Percentiles rank a stretch among this genome's conserved stretches.
Evolutionary conservation across 1,284 basidiomycete species (phyloP).

Genomic region (Cryptococcus deneoformans): DNA sequence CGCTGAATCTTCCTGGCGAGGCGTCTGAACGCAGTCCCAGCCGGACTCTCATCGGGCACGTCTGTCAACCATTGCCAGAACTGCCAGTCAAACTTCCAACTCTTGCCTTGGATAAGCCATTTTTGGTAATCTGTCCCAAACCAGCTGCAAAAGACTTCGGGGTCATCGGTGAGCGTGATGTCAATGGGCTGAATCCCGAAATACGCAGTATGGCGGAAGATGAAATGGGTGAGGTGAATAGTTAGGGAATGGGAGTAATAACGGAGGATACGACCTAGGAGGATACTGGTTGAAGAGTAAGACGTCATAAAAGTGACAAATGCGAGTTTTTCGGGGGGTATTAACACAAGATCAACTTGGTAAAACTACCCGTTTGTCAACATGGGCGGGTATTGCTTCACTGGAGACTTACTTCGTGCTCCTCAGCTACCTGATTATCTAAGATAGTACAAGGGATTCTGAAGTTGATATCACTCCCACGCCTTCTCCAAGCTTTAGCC

Average conservation of each 20-base stretch:
- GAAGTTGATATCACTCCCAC: conserved; percentile 11
- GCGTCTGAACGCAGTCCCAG: conserved; percentile 2
- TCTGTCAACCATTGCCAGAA: conserved; percentile 26
- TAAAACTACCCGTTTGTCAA: conserved; percentile 18
- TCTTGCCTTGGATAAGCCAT: conserved; percentile 8
- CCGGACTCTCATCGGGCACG: conserved; percentile 6
- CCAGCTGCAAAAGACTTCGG: conserved; percentile 25
- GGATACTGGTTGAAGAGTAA: conserved; percentile 16
- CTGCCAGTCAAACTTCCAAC: conserved; percentile 16
- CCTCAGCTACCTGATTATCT: background rate
- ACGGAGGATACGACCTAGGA: conserved; percentile 14
- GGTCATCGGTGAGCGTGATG: conserved; percentile 20
- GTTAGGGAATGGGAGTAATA: conserved; percentile 10
- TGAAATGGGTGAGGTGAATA: conserved; percentile 17
- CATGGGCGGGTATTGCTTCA: background rate
- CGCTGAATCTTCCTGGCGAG: background rate
- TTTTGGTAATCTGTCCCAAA: conserved; percentile 25
- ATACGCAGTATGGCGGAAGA: conserved; percentile 25
- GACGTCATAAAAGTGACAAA: conserved; percentile 19
- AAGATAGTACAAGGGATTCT: conserved; percentile 8
- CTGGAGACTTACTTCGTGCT: background rate
- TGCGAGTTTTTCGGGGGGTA: conserved; percentile 9
- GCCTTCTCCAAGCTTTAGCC: conserved; percentile 12
- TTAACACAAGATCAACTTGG: conserved; percentile 34
- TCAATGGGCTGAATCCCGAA: conserved; percentile 20